A percentile compares a stretch with the other conserved stretches of the same genome.
Evolutionary conservation across 192 early-diverging fungal genomes (phyloP).

Genomic region (Coemansia sp.): DNA sequence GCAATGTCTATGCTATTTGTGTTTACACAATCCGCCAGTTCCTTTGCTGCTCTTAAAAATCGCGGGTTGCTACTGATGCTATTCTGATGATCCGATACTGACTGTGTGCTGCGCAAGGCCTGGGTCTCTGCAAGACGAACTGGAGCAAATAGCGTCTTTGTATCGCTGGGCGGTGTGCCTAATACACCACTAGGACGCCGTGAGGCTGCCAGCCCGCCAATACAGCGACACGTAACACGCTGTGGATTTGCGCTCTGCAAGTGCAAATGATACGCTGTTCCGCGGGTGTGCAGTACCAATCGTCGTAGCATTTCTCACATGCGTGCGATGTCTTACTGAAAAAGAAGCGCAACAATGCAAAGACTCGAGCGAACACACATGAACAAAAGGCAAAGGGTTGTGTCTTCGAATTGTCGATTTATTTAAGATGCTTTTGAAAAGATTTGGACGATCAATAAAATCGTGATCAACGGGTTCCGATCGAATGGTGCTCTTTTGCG

Average conservation of each 20-base stretch:
- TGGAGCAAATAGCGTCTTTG: neutral
- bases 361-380: neutral
- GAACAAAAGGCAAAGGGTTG: neutral
- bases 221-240: neutral
- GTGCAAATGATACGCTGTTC: neutral
- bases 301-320: slow-evolving; percentile 17
- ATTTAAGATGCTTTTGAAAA: neutral
- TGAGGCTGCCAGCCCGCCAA: neutral
- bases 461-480: neutral
- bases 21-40: slow-evolving; percentile 14
- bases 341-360: slow-evolving; percentile 3
- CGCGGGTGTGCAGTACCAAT: slow-evolving; percentile 4
- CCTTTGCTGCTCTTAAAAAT: slow-evolving; percentile 13
- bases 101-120: slow-evolving; percentile 1
- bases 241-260: neutral
- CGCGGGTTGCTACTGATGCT: slow-evolving; percentile 9
- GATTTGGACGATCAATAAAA: neutral
- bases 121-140: neutral
- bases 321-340: neutral
- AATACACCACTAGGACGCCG: neutral
- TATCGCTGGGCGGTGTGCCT: neutral
- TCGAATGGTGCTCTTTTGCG: slow-evolving; percentile 4
- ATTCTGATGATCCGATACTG: neutral
- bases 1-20: slow-evolving; percentile 18
- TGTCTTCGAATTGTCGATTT: neutral